Conservation (phyloP, 2,329 filamentous ascomycete species). For the Drechslerella dactyloides region DNA sequence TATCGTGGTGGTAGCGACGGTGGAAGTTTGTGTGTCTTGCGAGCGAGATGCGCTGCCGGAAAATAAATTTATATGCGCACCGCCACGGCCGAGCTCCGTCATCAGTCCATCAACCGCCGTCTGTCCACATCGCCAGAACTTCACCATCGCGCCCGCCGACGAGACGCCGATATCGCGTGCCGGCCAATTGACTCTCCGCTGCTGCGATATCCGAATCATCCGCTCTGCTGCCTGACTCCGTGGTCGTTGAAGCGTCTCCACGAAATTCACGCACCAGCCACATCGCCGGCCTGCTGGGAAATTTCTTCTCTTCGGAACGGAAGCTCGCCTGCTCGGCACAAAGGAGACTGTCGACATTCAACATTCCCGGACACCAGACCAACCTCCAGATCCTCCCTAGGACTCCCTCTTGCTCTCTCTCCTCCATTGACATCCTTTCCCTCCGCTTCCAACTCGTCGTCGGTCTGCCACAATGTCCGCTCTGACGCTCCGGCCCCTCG, state of each 20-base stretch:
- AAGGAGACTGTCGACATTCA: slow-evolving; percentile 31
- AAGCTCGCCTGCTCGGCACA: slow-evolving; percentile 31
- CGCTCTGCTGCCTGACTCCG: not conserved
- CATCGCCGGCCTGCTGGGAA: slow-evolving; percentile 40
- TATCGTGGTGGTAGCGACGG: not conserved
- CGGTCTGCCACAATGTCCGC: slow-evolving; percentile 34
- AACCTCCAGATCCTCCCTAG: slow-evolving; percentile 10
- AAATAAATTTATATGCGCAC: slow-evolving; percentile 11
- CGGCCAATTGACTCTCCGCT: not conserved
- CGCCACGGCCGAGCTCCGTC: slow-evolving; percentile 21
- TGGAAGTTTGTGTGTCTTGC: not conserved
- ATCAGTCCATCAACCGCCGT: not conserved
- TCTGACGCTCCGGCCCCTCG: slow-evolving; percentile 37
- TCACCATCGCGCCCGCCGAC: not conserved
- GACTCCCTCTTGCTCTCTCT: slow-evolving; percentile 9
- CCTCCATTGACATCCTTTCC: slow-evolving; percentile 19
- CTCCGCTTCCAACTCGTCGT: slow-evolving; percentile 8
- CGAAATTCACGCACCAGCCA: slow-evolving; percentile 47
- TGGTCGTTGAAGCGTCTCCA: not conserved
- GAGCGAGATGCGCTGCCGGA: slow-evolving; percentile 7
- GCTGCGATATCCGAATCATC: not conserved
- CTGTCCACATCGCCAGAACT: slow-evolving; percentile 3
- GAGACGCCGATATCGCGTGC: not conserved
- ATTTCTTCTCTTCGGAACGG: slow-evolving; percentile 46
- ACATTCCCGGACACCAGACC: slow-evolving; percentile 17